These are phyloP conservation scores for Metschnikowia baotianmanensis DNA, from an alignment of 805 yeast genomes.

Conservation along the genomic window DNA sequence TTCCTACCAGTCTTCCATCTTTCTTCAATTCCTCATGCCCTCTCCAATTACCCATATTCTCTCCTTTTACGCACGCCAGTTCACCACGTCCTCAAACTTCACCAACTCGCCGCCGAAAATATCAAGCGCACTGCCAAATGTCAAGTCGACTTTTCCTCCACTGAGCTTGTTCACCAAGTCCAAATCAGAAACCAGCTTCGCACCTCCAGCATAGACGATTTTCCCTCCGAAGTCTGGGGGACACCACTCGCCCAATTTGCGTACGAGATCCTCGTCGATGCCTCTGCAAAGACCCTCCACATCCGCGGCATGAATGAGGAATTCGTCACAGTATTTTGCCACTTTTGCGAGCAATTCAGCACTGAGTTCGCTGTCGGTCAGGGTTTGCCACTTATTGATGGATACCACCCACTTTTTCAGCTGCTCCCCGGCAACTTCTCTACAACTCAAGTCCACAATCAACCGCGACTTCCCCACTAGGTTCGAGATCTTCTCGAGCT, in stretches of 20 bases:
- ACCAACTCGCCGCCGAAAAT: slow-evolving; percentile 91
- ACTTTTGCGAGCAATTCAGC: slow-evolving; percentile 52
- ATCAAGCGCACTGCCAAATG: slow-evolving; percentile 90
- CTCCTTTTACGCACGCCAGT: too few species aligned
- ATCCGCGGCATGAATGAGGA: slow-evolving; percentile 95
- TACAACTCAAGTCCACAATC: slow-evolving; percentile 90
- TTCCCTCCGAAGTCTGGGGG: slow-evolving; percentile 53
- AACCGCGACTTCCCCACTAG: slow-evolving; percentile 62
- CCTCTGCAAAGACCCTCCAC: slow-evolving; percentile 97
- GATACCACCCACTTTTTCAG: slow-evolving; percentile 79
- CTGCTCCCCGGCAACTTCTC: slow-evolving; percentile 34
- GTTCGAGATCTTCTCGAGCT: slow-evolving; percentile 49
- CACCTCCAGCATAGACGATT: slow-evolving; percentile 97
- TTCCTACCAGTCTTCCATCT: too few species aligned
- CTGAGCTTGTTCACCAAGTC: slow-evolving; percentile 64
- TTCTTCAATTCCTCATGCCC: slow-evolving; percentile 33
- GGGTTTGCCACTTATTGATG: slow-evolving; percentile 94
- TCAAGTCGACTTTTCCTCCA: slow-evolving; percentile 81
- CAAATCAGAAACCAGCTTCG: slow-evolving; percentile 69
- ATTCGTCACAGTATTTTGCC: slow-evolving; percentile 73
- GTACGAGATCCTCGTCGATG: slow-evolving; percentile 77
- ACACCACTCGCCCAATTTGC: slow-evolving; percentile 74
- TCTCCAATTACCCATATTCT: too few species aligned
- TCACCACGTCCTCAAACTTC: slow-evolving; percentile 67
- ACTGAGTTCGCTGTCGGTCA: slow-evolving; percentile 63